Evolutionary conservation across 192 early-diverging fungal genomes (phyloP).

Genomic region (Dispira simplex): DNA sequence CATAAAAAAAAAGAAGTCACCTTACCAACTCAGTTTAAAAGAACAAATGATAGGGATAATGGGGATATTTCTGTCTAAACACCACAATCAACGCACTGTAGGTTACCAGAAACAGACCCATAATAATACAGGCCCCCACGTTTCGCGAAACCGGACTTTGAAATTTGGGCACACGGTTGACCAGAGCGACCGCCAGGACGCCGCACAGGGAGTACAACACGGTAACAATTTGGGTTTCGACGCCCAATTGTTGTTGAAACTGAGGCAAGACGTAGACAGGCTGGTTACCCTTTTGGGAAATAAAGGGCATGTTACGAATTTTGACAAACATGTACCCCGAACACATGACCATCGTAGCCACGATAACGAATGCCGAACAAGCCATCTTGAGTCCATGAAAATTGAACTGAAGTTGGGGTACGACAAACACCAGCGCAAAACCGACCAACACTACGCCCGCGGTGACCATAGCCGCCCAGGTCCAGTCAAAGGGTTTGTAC

Average conservation of each 20-base stretch:
- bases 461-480: no score
- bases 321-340: conserved; percentile 8
- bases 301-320: neutral
- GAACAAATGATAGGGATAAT: conserved; percentile 2
- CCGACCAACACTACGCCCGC: no score
- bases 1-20: no score
- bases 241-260: neutral
- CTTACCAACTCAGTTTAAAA: neutral
- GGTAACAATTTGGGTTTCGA: conserved; percentile 8
- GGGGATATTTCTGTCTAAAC: neutral
- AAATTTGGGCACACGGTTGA: neutral
- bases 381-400: no score
- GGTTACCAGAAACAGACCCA: neutral
- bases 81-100: neutral
- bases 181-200: neutral
- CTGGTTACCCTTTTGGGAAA: neutral
- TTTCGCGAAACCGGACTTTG: neutral
- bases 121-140: neutral
- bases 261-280: neutral
- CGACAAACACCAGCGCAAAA: no score
- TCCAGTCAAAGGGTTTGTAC: no score
- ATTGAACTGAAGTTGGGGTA: no score
- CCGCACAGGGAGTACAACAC: conserved; percentile 3
- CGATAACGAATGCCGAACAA: neutral
- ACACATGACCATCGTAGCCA: conserved; percentile 6